Evolutionary conservation across 2,329 filamentous ascomycete species (phyloP).

Genomic region (Emmonsia crescens): DNA sequence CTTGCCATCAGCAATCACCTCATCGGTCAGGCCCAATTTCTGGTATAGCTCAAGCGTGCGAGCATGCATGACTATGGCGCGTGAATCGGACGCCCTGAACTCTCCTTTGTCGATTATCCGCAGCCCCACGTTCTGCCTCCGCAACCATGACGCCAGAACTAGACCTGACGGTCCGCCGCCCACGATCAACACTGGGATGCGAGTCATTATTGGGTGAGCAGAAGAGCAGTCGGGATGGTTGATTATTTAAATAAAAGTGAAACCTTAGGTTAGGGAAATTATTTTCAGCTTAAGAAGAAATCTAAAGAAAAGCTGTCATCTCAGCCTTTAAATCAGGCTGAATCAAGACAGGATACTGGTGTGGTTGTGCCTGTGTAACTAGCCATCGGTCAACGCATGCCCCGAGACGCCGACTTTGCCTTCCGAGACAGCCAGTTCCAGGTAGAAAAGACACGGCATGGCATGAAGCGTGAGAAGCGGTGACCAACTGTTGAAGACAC

Average conservation of each 20-base stretch:
- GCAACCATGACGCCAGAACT: conserved; percentile 37
- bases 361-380: neutral
- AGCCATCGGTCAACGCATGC: neutral
- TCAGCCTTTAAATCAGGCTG: neutral
- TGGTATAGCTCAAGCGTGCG: conserved; percentile 42
- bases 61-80: conserved; percentile 37
- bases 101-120: conserved; percentile 39
- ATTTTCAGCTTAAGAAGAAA: neutral
- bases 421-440: neutral
- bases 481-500: too few species aligned
- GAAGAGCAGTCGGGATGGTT: neutral
- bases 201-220: neutral
- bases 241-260: neutral
- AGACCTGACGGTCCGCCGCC: conserved; percentile 39
- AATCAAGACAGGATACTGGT: neutral
- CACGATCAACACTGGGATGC: conserved; percentile 30
- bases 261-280: neutral
- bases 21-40: conserved; percentile 33
- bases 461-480: too few species aligned
- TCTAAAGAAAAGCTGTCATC: neutral
- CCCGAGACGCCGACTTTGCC: neutral
- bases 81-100: conserved; percentile 27
- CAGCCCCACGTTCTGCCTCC: conserved; percentile 36
- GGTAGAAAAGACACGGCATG: too few species aligned
- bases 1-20: conserved; percentile 28